These are phyloP conservation scores for Hypoxylon trugodes DNA, from an alignment of 495 filamentous ascomycete species.

Conservation along the genomic window DNA sequence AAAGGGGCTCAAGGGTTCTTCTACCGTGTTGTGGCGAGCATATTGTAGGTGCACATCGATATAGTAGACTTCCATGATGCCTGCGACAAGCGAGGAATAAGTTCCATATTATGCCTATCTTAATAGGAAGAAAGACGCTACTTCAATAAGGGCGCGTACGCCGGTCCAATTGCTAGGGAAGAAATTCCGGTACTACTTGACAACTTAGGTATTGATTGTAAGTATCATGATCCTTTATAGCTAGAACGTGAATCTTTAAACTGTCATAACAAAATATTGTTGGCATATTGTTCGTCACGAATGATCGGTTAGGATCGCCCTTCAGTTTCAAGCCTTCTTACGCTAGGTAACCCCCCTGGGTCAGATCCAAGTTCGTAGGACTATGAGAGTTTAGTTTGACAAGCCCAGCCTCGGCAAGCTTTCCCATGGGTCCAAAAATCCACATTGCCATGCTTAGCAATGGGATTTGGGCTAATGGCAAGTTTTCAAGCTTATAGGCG, in stretches of 20 bases:
- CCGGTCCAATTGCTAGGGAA: conserved; percentile 1
- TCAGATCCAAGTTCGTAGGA: conserved; percentile 3
- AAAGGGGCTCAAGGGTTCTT: background rate
- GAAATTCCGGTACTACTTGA: no score
- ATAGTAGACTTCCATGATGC: background rate
- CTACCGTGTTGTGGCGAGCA: background rate
- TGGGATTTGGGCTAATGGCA: no score
- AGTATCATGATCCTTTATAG: no score
- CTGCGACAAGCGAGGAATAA: background rate
- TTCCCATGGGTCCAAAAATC: background rate
- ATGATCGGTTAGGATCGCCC: no score
- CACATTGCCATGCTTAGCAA: conserved; percentile 3
- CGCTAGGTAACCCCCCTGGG: no score
- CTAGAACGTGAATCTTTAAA: no score
- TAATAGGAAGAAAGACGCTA: conserved; percentile 1
- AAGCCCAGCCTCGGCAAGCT: background rate
- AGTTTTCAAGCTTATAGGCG: no score
- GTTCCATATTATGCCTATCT: conserved; percentile 15
- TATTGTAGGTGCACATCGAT: background rate
- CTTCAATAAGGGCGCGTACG: conserved; percentile 13
- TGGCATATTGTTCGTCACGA: no score
- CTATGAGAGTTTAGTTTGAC: background rate
- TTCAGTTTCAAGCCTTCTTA: no score
- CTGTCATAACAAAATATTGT: no score
- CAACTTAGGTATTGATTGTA: no score